Base-by-base conservation (phyloP, 768 basidiomycete species). In the Russula vinacea region DNA sequence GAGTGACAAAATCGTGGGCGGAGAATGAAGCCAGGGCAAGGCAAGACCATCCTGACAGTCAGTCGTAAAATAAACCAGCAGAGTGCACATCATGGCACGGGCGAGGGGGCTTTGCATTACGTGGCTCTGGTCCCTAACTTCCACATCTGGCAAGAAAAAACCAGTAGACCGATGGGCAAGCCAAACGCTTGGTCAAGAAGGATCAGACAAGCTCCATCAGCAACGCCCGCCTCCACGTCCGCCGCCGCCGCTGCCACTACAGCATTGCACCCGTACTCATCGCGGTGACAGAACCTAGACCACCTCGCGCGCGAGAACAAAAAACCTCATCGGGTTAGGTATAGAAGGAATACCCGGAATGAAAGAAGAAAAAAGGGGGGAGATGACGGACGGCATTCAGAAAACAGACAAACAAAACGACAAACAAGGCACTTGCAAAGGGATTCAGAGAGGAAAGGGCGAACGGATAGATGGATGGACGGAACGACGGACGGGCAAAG, bases 131-230 rank as follows among this genome's bases (percentile, higher is more conserved):
- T 22, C 59, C 64, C 64, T 37, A 65, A 56, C 47, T 54, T 56
- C 64, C 54, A 44, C 45, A 60, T 65, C 47, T 55, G 64, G 64
- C 45, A 65, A 64, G 52, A 37, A 45, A 19, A 53, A 32, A 29
- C 52, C 26, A 60, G 40, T 33, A 60, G 44, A 45, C 64, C 47
- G 62, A 40, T 24, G n/a, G 35, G 32, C 49, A 54, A 19, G 14
- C 57, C 57, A 33, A 59, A 37, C 4, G 17, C 22, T 26, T 24
- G 57, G 45, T 11, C 16, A 50, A 50, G 26, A 29, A 49, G 24
- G 56, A 56, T 22, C 45, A 47, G 4, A 47, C 45, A 47, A 56
- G 39, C 59, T 58, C 52, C 58, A 60, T 60, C 58, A 60, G n/a
- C 35, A 52, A 56, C 49, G 57, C 52, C 29, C 52, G 35, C 29